A percentile compares a stretch with the other conserved stretches of the same genome.
Conservation (phyloP, 805 yeast species). For the Clavispora phyllophila region DNA sequence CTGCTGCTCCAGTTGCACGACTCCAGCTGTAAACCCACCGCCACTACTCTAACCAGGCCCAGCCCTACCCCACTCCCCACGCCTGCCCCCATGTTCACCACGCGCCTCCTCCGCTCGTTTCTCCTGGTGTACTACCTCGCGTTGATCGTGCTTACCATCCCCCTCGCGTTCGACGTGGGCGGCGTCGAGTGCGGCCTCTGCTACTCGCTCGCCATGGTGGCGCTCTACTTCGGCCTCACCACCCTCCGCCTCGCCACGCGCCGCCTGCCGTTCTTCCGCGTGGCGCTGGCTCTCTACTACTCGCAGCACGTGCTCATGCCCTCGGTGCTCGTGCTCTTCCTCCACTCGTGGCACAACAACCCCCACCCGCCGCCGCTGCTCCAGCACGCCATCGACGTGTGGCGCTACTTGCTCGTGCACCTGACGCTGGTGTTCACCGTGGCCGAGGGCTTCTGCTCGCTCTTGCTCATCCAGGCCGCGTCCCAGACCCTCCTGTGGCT, state of each 20-base stretch:
- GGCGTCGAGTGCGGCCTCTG: conserved; percentile 87
- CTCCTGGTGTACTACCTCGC: conserved; percentile 43
- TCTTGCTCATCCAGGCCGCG: conserved; percentile 85
- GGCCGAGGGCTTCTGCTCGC: conserved; percentile 88
- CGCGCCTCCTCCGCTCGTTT: conserved; percentile 8
- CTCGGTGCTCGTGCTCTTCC: conserved; percentile 64
- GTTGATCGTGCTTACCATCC: conserved; percentile 75
- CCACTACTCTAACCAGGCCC: background rate
- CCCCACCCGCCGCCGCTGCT: conserved; percentile 4
- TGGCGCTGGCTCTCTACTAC: conserved; percentile 57
- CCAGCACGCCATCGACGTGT: conserved; percentile 42
- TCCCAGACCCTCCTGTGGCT: conserved; percentile 80
- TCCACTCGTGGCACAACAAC: conserved; percentile 12
- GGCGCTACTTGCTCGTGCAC: conserved; percentile 69
- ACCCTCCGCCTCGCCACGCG: conserved; percentile 58
- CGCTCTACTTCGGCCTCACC: conserved; percentile 65
- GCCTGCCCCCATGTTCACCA: background rate
- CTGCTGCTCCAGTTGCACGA: too few species aligned
- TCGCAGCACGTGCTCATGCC: conserved; percentile 82
- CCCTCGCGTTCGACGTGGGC: conserved; percentile 90
- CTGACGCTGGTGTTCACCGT: conserved; percentile 87
- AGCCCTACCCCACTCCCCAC: background rate
- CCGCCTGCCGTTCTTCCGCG: conserved; percentile 36
- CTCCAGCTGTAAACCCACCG: too few species aligned
- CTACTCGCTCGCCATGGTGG: conserved; percentile 59